Percentiles rank a stretch among this genome's conserved stretches.
Conservation (phyloP, 1,139 yeast genomes). For the Taiozyma sp. region DNA sequence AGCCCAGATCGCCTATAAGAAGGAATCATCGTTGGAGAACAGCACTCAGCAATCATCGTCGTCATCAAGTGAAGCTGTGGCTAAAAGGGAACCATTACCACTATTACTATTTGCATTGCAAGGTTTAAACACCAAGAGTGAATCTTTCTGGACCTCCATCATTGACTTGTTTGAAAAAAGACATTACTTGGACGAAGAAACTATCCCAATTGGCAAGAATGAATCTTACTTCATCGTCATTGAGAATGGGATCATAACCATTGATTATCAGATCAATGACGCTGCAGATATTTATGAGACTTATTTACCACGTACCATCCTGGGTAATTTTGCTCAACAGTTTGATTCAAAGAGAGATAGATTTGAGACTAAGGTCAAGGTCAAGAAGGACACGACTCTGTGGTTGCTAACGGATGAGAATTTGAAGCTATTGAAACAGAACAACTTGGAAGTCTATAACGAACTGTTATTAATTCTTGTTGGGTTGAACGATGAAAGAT, state of each 20-base stretch:
- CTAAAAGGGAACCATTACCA: conserved; percentile 56
- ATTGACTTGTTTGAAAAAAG: conserved; percentile 50
- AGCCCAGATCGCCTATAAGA: conserved; percentile 29
- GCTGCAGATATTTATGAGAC: conserved; percentile 55
- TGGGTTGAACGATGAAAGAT: conserved; percentile 66
- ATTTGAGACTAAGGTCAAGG: conserved; percentile 20
- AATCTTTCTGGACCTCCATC: conserved; percentile 59
- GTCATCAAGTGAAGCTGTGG: conserved; percentile 2
- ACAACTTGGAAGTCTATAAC: conserved; percentile 48
- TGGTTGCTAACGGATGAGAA: conserved; percentile 62
- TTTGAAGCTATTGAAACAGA: conserved; percentile 25
- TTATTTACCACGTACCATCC: conserved; percentile 83
- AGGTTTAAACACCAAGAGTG: conserved; percentile 58
- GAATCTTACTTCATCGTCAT: conserved; percentile 61
- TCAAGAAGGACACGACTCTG: conserved; percentile 49
- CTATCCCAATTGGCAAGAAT: conserved; percentile 29
- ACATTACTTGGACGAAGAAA: conserved; percentile 4
- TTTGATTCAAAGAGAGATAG: conserved; percentile 14
- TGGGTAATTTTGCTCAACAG: conserved; percentile 44
- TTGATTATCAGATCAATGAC: conserved; percentile 44
- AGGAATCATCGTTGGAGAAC: conserved; percentile 19
- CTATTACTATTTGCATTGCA: conserved; percentile 66
- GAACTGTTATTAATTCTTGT: conserved; percentile 67
- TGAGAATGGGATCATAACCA: conserved; percentile 74
- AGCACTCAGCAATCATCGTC: not conserved